These are phyloP conservation scores for Microsporum ferrugineum DNA, from an alignment of 2,329 filamentous ascomycete species.

Conservation along the genomic window DNA sequence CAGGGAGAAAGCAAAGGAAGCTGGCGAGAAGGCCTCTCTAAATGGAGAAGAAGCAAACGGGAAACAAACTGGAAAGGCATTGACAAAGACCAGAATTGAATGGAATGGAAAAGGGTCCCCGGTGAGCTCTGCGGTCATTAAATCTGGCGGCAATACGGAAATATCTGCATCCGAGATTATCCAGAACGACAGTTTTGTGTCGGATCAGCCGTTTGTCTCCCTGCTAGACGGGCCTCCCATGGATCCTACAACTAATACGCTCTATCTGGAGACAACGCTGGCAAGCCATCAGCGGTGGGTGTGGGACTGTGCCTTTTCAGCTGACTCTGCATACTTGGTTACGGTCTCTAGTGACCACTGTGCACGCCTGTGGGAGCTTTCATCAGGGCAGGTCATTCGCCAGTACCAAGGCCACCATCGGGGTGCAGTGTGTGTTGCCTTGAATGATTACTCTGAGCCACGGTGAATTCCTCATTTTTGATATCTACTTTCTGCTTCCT, in stretches of 20 bases:
- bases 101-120: conserved; percentile 5
- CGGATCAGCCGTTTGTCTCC: conserved; percentile 24
- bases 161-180: conserved; percentile 8
- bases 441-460: conserved; percentile 64
- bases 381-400: conserved; percentile 75
- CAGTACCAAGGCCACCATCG: conserved; percentile 94
- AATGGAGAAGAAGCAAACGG: not conserved
- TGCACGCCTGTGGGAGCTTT: conserved; percentile 79
- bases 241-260: conserved; percentile 39
- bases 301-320: conserved; percentile 93
- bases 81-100: not conserved
- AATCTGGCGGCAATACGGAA: not conserved
- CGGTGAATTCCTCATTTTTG: conserved; percentile 19
- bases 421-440: conserved; percentile 79
- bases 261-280: conserved; percentile 75
- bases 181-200: conserved; percentile 4
- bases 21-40: not conserved
- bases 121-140: not conserved
- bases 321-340: conserved; percentile 83
- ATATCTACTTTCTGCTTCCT: not conserved
- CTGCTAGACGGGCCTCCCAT: conserved; percentile 31
- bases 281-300: conserved; percentile 92
- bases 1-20: conserved; percentile 5
- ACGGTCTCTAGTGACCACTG: conserved; percentile 92
- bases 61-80: not conserved